Base-by-base conservation (phyloP, 2,329 filamentous ascomycete genomes). In the Scleromitrula shiraiana region DNA sequence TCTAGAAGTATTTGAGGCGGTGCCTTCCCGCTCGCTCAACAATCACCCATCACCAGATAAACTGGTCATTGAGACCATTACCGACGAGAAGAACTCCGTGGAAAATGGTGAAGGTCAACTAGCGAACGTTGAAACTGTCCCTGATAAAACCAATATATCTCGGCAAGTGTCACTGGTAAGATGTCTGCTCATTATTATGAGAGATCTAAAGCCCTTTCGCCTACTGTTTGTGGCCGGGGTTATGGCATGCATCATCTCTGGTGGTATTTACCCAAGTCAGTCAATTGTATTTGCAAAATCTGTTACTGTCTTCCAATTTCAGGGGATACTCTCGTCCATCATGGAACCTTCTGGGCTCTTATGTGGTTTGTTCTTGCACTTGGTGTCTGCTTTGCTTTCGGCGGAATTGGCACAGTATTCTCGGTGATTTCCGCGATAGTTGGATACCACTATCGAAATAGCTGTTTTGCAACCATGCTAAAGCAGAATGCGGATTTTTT, bases 331-430 rank as follows among this genome's bases (percentile, higher is more conserved):
- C 19, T 46, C 10, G 12, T n/a, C 9, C 26, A 23, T 12, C 17
- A 38, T 26, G 35, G 35, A 74, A 20, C 22, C 27, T 48, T 48
- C 20, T 48, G 37, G 45, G 37, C 45, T 19, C 27, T 48, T 10
- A 41, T 48, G 29, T 41, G 23, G 27, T 48, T 48, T 37, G 2
- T 48, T 41, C 37, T 48, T 29, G 45, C 45, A 7, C 23, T 41
- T 35, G 27, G 19, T 5, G 20, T 30, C 7, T 33, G 20, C 15
- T 7, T 41, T 17, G 20, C 29, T 7, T 41, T 29, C 83, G 88
- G 57, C 76, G 9, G 19, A 5, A 27, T 44, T 20, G 41, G 41
- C 4, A 24, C n/a, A 26, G 17, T 44, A 7, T 44, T 36, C 7
- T 35, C 30, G 4, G 23, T 33, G 2, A 36, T 44, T 15, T 20